phyloP scores from a whole-genome alignment of 2,329 filamentous ascomycete species.

The Trichoderma polysporum region DNA sequence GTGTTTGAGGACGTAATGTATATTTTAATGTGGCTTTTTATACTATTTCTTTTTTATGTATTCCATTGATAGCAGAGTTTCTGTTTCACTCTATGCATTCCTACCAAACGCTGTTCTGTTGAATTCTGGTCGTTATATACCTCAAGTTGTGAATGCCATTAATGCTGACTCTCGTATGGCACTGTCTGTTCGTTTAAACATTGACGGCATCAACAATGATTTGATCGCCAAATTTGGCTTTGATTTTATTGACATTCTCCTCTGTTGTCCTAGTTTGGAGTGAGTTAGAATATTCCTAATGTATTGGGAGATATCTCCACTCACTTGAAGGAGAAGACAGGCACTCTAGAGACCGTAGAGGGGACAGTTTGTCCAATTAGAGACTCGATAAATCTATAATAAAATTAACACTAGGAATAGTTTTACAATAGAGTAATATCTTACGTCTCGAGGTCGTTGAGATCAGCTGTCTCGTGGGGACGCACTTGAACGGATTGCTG shows the following conservation, averaged over 20 bases:
- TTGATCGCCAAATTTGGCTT: background rate
- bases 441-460: background rate
- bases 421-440: background rate
- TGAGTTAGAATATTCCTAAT: background rate
- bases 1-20: background rate
- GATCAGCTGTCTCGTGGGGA: background rate
- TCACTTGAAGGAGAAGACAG: slow-evolving; percentile 4
- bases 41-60: background rate
- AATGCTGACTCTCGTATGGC: background rate
- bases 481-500: slow-evolving; percentile 1
- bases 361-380: background rate
- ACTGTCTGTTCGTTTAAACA: background rate
- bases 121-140: background rate
- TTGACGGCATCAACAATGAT: background rate
- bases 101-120: background rate
- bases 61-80: background rate
- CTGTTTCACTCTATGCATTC: background rate
- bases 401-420: background rate
- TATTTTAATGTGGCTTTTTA: background rate
- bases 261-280: background rate
- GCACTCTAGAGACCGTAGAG: background rate
- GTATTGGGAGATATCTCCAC: background rate
- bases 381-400: background rate
- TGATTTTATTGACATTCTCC: background rate
- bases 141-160: background rate